Conservation (phyloP, 805 yeast species). For the Lipomyces mesembrius region DNA sequence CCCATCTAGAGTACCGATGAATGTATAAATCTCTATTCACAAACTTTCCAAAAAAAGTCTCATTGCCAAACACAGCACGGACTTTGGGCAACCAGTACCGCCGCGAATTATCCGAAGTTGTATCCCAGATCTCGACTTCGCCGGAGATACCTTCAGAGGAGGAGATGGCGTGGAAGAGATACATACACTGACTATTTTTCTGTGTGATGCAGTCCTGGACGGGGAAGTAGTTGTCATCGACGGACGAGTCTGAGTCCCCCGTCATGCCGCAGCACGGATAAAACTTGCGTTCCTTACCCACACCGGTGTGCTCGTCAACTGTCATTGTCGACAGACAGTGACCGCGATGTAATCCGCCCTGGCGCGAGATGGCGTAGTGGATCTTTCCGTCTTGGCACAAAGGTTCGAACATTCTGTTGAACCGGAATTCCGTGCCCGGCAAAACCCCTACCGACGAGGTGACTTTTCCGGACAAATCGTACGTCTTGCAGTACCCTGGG, state of each 20-base stretch:
- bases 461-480: slow-evolving; percentile 32
- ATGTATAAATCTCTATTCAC: slow-evolving; percentile 26
- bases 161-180: slow-evolving; percentile 30
- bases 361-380: slow-evolving; percentile 31
- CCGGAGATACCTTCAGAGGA: slow-evolving; percentile 30
- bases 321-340: slow-evolving; percentile 30
- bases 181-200: slow-evolving; percentile 22
- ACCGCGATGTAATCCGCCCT: slow-evolving; percentile 31
- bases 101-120: slow-evolving; percentile 15
- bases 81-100: slow-evolving; percentile 23
- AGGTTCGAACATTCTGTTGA: slow-evolving; percentile 25
- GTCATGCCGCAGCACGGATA: slow-evolving; percentile 19
- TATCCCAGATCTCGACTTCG: slow-evolving; percentile 35
- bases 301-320: slow-evolving; percentile 32
- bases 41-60: slow-evolving; percentile 30
- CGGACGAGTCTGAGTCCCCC: neutral
- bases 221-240: slow-evolving; percentile 22
- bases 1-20: slow-evolving; percentile 29
- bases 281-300: slow-evolving; percentile 29
- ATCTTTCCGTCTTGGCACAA: slow-evolving; percentile 30
- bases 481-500: slow-evolving; percentile 35
- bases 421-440: slow-evolving; percentile 36
- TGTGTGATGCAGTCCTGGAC: slow-evolving; percentile 31
- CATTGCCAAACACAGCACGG: slow-evolving; percentile 33
- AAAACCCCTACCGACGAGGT: slow-evolving; percentile 35